Evolutionary conservation across 2,329 filamentous ascomycete species (phyloP), one percentile per base, ranked within the genome.

Genomic region (Venturia oleaginea): DNA sequence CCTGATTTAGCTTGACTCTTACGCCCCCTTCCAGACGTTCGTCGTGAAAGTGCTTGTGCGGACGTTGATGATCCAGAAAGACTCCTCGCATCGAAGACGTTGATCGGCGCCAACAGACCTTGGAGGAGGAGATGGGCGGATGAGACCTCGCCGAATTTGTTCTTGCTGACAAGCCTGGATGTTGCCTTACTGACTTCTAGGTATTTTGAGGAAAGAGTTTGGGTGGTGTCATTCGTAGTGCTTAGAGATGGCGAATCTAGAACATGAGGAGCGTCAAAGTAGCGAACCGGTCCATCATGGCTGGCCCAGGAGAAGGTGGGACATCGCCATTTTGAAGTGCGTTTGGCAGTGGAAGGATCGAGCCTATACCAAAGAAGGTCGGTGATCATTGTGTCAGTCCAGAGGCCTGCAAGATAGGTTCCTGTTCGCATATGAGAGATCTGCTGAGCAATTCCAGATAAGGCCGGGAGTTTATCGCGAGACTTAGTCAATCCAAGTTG

Each of bases 231-330:
- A 22, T 38, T 22, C 11, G 15, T 4, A 4, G 13, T n/a, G 30
- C 4, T 4, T 11, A 37, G 7, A 32, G 27, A 22, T 32, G 61
- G 32, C n/a, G 61, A 63, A 13, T 63, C 61, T 15, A 54, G 10
- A 6, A 57, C 32, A 11, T 51, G 42, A 32, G 61, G 61, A 54
- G 61, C 43, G 38, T 63, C 61, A 17, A 57, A 63, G 34, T 40
- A 65, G n/a, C 43, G 34, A 11, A 66, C 43, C 17, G 64, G 42
- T 19, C 65, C 65, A 34, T 66, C 42, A 17, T 51, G 42, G 30
- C 37, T 34, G 2, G 59, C 59, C 65, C 65, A 66, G 10, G 55
- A 62, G 55, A 65, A 66, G n/a, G 65, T 66, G 11, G 65, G 65
- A 17, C 46, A 65, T 30, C 62, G 46, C 64, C 61, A 61, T 32